Conservation (phyloP, 108 stramenopile genomes). For the Mayamaea pseudoterrestris region DNA sequence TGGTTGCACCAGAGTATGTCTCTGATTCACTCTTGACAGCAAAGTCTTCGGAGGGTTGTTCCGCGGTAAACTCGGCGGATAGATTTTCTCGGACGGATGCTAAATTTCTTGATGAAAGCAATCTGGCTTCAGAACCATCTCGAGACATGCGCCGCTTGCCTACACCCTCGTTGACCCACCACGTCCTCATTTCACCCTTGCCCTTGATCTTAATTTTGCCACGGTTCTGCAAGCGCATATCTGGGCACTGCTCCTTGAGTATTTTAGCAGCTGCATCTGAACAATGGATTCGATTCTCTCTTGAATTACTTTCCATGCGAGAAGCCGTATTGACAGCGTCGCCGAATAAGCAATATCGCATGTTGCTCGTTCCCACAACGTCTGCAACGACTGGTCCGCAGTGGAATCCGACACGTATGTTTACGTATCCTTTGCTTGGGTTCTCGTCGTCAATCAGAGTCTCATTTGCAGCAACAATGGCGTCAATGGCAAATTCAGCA, state of each 20-base stretch:
- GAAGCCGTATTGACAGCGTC: conserved; percentile 3
- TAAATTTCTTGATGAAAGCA: too few species aligned
- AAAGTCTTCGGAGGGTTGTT: too few species aligned
- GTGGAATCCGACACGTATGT: conserved; percentile 61
- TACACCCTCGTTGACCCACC: conserved; percentile 48
- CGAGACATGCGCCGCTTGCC: too few species aligned
- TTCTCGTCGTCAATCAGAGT: conserved; percentile 38
- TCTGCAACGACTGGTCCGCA: conserved; percentile 54
- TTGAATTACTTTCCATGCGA: conserved; percentile 7
- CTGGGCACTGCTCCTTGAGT: conserved; percentile 21
- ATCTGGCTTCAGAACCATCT: too few species aligned
- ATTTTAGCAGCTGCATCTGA: conserved; percentile 46
- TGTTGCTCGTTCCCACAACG: conserved; percentile 52
- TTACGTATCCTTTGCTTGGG: conserved; percentile 34
- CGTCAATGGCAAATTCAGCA: conserved; percentile 54
- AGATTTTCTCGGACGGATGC: too few species aligned
- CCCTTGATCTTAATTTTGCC: conserved; percentile 50
- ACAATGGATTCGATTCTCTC: conserved; percentile 7
- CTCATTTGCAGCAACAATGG: conserved; percentile 38
- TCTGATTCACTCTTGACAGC: too few species aligned
- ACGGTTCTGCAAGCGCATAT: conserved; percentile 28
- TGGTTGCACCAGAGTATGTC: too few species aligned
- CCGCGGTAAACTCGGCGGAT: too few species aligned
- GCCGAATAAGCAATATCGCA: conserved; percentile 23
- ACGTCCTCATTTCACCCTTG: conserved; percentile 55